Evolutionary conservation across 768 basidiomycete genomes (phyloP).

Genomic region (Hericium coralloides): DNA sequence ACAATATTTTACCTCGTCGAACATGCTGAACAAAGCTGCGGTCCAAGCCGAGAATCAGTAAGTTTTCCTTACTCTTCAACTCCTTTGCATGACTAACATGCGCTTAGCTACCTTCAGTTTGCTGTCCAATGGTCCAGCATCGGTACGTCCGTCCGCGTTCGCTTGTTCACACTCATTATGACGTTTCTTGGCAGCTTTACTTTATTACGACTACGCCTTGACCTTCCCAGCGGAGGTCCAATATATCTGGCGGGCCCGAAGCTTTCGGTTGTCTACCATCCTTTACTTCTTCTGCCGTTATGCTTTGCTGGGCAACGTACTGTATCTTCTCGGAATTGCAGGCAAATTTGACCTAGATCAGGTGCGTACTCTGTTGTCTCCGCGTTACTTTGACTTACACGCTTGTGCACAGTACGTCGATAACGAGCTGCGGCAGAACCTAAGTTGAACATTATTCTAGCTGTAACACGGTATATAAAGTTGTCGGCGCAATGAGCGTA

Average conservation of each 20-base stretch:
- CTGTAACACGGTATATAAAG: conserved; percentile 21
- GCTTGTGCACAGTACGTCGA: neutral
- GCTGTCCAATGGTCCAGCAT: conserved; percentile 6
- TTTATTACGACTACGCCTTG: conserved; percentile 27
- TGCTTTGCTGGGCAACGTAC: conserved; percentile 24
- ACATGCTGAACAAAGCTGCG: neutral
- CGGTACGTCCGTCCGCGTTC: neutral
- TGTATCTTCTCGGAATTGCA: conserved; percentile 21
- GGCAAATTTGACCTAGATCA: conserved; percentile 8
- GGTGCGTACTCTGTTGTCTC: neutral
- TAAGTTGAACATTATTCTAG: conserved; percentile 8
- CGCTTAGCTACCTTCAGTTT: conserved; percentile 4
- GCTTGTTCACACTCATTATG: neutral
- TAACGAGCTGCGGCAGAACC: too few relatives aligned
- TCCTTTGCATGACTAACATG: neutral
- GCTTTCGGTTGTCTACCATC: conserved; percentile 20
- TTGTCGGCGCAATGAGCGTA: conserved; percentile 23
- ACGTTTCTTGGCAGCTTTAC: neutral
- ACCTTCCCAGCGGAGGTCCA: conserved; percentile 24
- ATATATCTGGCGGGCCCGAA: conserved; percentile 22
- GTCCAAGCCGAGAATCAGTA: neutral
- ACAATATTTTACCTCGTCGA: neutral
- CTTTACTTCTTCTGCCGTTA: conserved; percentile 28
- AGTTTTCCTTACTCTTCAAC: neutral
- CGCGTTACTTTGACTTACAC: neutral